Conservation (phyloP, 2,329 filamentous ascomycete genomes). For the Arthroderma uncinatum region DNA sequence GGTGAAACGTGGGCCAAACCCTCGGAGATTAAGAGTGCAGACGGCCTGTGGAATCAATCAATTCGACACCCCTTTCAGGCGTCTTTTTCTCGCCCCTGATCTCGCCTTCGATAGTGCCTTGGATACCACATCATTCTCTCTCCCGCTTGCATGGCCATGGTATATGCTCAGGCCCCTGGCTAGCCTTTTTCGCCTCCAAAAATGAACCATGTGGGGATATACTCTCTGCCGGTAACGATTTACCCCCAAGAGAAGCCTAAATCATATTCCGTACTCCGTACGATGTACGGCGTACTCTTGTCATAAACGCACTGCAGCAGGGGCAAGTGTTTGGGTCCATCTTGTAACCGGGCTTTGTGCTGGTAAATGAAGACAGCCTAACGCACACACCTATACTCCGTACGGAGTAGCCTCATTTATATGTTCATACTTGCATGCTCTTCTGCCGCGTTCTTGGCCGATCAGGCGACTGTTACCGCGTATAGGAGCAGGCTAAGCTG, state of each 20-base stretch:
- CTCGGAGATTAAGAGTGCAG: not conserved
- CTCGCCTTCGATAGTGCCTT: not conserved
- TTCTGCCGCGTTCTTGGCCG: not conserved
- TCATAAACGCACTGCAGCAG: not conserved
- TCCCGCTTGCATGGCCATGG: not conserved
- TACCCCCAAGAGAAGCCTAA: not conserved
- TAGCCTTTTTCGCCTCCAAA: not conserved
- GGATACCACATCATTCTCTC: not conserved
- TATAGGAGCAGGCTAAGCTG: not conserved
- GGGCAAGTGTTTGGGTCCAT: not conserved
- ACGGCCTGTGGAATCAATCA: not conserved
- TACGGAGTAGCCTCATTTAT: not conserved
- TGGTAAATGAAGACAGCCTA: not conserved
- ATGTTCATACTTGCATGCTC: not conserved
- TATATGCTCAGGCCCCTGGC: not conserved
- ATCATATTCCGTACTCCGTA: not conserved
- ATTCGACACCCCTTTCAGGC: not conserved
- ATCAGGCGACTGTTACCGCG: not conserved
- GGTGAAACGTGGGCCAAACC: not conserved
- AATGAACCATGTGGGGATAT: slow-evolving; percentile 1
- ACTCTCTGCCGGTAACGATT: not conserved
- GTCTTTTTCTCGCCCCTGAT: not conserved
- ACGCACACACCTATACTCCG: not conserved
- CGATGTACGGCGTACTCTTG: not conserved
- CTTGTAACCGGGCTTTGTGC: not conserved